Conservation (phyloP, 2,329 filamentous ascomycete species). For the Chaetothyriales sp. region DNA sequence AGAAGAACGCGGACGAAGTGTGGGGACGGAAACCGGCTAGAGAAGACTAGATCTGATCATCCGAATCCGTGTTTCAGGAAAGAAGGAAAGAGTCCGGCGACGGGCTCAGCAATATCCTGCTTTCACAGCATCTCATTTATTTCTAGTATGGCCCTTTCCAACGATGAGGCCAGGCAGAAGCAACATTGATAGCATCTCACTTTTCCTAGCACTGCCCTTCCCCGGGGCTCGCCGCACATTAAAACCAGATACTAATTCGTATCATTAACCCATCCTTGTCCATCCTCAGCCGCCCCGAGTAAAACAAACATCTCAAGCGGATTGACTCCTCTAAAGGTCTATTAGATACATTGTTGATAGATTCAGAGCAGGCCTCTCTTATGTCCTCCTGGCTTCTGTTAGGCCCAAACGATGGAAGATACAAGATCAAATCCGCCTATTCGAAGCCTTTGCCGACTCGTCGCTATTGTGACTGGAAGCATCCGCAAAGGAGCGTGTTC, state of each 20-base stretch:
- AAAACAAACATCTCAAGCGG: neutral
- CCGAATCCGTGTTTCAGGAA: neutral
- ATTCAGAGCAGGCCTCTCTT: neutral
- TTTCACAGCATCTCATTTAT: neutral
- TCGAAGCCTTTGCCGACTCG: too few species aligned
- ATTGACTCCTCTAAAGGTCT: neutral
- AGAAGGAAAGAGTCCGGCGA: neutral
- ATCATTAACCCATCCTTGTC: neutral
- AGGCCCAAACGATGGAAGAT: too few species aligned
- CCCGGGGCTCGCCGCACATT: neutral
- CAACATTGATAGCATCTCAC: neutral
- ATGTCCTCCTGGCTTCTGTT: neutral
- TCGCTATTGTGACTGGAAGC: too few species aligned
- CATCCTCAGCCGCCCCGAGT: neutral
- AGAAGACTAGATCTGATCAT: constrained; percentile 8
- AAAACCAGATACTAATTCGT: neutral
- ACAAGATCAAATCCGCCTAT: too few species aligned
- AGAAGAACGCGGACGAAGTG: constrained; percentile 73
- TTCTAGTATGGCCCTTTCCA: neutral
- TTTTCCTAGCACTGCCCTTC: neutral
- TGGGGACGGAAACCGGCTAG: constrained; percentile 50
- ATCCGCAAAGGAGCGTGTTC: too few species aligned
- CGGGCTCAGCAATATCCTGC: neutral
- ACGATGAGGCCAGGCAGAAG: neutral
- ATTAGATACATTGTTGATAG: neutral